Percentiles rank a stretch among this genome's conserved stretches.
Conservation (phyloP, 2,329 filamentous ascomycete genomes). For the Neopestalotiopsis rosae region DNA sequence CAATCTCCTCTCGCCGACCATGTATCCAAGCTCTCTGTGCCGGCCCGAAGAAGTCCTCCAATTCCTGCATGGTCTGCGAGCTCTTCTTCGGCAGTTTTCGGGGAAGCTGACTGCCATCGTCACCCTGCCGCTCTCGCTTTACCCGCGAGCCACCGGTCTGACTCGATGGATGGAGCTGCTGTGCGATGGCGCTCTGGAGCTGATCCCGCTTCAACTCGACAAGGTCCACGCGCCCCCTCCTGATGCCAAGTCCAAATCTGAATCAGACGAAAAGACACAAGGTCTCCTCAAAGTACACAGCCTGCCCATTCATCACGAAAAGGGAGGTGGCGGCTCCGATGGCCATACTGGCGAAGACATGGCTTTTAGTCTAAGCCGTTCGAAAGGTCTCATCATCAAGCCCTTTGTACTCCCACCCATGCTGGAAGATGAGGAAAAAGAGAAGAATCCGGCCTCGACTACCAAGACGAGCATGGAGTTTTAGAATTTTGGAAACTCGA, state of each 20-base stretch:
- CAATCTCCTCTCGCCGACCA: slow-evolving; percentile 81
- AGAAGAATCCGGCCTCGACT: slow-evolving; percentile 51
- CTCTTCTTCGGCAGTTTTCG: slow-evolving; percentile 72
- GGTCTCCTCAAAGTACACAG: slow-evolving; percentile 85
- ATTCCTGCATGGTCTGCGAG: slow-evolving; percentile 80
- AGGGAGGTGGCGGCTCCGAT: slow-evolving; percentile 77
- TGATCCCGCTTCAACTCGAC: slow-evolving; percentile 72
- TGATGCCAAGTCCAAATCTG: slow-evolving; percentile 54
- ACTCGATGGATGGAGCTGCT: slow-evolving; percentile 87
- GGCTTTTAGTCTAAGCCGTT: slow-evolving; percentile 85
- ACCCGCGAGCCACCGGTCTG: slow-evolving; percentile 76
- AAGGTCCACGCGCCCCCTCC: slow-evolving; percentile 57
- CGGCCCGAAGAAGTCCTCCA: slow-evolving; percentile 76
- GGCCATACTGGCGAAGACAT: slow-evolving; percentile 80
- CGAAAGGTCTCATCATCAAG: slow-evolving; percentile 80
- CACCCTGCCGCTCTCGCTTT: slow-evolving; percentile 80
- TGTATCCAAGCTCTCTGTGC: slow-evolving; percentile 74
- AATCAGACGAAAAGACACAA: slow-evolving; percentile 76
- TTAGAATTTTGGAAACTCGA: slow-evolving; percentile 37
- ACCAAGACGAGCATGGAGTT: slow-evolving; percentile 79
- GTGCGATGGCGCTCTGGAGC: slow-evolving; percentile 83
- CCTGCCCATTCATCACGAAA: slow-evolving; percentile 85
- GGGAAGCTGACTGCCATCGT: slow-evolving; percentile 72
- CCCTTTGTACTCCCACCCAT: slow-evolving; percentile 89
- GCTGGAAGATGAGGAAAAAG: slow-evolving; percentile 72